Evolutionary conservation across 305 asterid species (phyloP), one percentile per base, ranked within the genome.

Genomic region (Fraxinus velutina): DNA sequence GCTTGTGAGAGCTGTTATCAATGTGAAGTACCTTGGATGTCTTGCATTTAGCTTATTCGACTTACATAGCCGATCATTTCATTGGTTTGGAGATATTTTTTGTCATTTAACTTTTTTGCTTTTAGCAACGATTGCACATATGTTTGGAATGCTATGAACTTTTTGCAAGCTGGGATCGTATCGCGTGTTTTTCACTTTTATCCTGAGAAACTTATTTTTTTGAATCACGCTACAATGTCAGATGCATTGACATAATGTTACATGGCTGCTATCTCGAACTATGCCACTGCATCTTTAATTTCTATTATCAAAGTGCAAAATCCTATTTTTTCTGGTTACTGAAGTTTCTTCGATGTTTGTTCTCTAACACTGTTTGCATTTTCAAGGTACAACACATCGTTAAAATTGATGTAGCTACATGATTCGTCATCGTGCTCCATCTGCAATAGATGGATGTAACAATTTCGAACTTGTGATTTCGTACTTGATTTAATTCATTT

Each of bases 81-180:
- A 5, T 77, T 27, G 91, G 83, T 73, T 81, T 80, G 12, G 76
- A 66, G 82, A 72, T 77, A 76, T 72, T 24, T 76, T 78, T 29
- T 72, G 55, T 33, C 44, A 15, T 77, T 77, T 78, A 82, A 78
- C 81, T 39, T 73, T 73, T 83, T 42, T 71, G 82, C 29, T 84
- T 47, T 83, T 81, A 78, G 33, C 80, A 42, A 73, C 44, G 34
- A 68, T 22, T 52, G 88, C 85, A 85, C 84, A 87, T 85, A 83
- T 57, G 57, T 71, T 36, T 76, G 73, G 78, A 80, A 81, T 50
- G 82, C 79, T 39, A 2, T 34, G 29, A 73, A n/a, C 74, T 70
- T 33, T 37, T 21, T 70, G 42, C 33, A 10, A 24, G 36, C 17
- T 22, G 17, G 73, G 3, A 0, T 60, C 30, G 30, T 60, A 60